These are phyloP conservation scores for Pachysolen tannophilus DNA, from an alignment of 805 yeast genomes.

Conservation along the genomic window DNA sequence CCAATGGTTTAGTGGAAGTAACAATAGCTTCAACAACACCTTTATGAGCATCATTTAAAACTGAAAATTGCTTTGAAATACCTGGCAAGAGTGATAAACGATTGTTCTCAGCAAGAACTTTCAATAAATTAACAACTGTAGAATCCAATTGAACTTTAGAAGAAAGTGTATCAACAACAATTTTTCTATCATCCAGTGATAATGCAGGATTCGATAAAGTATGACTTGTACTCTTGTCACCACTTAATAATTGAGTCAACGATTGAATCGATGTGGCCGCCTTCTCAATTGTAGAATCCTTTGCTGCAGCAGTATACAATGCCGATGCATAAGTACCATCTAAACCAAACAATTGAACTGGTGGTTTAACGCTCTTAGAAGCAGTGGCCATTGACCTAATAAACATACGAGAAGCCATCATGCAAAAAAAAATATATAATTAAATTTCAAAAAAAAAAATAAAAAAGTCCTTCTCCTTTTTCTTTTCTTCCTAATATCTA, in stretches of 20 bases:
- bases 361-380: slow-evolving; percentile 62
- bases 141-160: slow-evolving; percentile 47
- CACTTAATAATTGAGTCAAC: slow-evolving; percentile 43
- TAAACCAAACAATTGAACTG: slow-evolving; percentile 88
- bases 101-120: slow-evolving; percentile 89
- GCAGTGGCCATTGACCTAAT: slow-evolving; percentile 71
- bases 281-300: slow-evolving; percentile 64
- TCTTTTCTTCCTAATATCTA: no score
- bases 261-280: slow-evolving; percentile 59
- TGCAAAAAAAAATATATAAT: no score
- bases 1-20: slow-evolving; percentile 81
- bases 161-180: slow-evolving; percentile 56
- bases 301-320: slow-evolving; percentile 83
- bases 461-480: no score
- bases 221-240: slow-evolving; percentile 56
- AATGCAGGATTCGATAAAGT: slow-evolving; percentile 79
- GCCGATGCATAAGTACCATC: slow-evolving; percentile 98
- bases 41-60: slow-evolving; percentile 79
- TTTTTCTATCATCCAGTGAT: slow-evolving; percentile 62
- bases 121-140: slow-evolving; percentile 70
- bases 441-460: no score
- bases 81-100: slow-evolving; percentile 65
- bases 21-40: slow-evolving; percentile 92
- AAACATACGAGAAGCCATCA: slow-evolving; percentile 58
- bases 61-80: slow-evolving; percentile 63